These are phyloP conservation scores for Micractinium sp. DNA, from an alignment of 139 green algal species.

Conservation along the genomic window DNA sequence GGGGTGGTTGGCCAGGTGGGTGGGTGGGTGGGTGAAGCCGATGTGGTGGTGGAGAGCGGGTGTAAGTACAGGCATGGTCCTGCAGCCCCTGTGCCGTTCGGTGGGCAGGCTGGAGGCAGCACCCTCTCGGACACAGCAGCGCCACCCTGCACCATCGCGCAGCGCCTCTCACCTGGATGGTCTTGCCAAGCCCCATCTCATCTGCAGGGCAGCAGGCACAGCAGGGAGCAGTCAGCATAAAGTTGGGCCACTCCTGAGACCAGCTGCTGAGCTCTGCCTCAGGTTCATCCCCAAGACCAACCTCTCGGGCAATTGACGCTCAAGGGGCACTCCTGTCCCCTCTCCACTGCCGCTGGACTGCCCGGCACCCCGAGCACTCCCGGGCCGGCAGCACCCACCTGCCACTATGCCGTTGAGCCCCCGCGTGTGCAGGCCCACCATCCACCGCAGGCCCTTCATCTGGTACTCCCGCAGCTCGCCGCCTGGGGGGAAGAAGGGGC, in stretches of 20 bases:
- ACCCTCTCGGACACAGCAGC: not conserved
- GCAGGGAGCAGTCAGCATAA: too few relatives aligned
- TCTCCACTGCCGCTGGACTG: too few relatives aligned
- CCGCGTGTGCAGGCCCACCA: constrained; percentile 73
- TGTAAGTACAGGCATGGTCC: constrained; percentile 11
- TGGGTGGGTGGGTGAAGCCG: not conserved
- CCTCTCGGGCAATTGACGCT: too few relatives aligned
- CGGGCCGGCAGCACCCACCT: constrained; percentile 59
- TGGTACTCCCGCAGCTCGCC: constrained; percentile 93
- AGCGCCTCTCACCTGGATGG: constrained; percentile 47
- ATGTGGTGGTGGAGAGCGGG: not conserved
- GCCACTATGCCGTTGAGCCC: constrained; percentile 94
- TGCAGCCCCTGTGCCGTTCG: too few relatives aligned
- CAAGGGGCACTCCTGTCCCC: too few relatives aligned
- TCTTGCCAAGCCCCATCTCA: constrained; percentile 89
- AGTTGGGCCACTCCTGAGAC: too few relatives aligned
- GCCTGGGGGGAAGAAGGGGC: not conserved
- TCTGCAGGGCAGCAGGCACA: not conserved
- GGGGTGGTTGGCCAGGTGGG: not conserved
- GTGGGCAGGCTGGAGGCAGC: too few relatives aligned
- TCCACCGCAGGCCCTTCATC: constrained; percentile 91
- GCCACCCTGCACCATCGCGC: not conserved
- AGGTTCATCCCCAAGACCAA: too few relatives aligned
- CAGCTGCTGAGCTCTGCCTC: too few relatives aligned
- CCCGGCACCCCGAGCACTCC: too few relatives aligned